Evolutionary conservation across 306 rosid species (phyloP), one percentile per base, ranked within the genome.

Genomic region (Betula pendula): DNA sequence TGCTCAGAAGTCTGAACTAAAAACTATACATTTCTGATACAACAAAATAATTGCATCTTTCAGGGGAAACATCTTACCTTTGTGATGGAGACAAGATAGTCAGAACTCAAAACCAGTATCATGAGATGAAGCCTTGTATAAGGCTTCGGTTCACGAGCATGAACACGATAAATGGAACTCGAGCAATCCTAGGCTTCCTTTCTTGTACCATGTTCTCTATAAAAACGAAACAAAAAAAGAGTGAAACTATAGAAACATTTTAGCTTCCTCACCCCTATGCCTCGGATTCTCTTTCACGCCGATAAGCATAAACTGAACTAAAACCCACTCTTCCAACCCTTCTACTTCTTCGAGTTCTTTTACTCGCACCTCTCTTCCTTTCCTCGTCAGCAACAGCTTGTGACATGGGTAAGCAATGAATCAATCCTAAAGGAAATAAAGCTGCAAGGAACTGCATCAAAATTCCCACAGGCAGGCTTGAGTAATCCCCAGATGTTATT

Each of bases 321-420:
- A 82, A 74, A 47, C 75, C 84, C 49, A 90, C 91, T 84, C 92
- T 89, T 72, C 94, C 98, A 29, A 89, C 83, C 85, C 96, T 85
- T 82, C 96, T 85, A 77, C 72, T 88, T 88, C 87, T 86, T 66
- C 91, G 81, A 13, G 85, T 73, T 82, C 86, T 88, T 81, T 88
- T 88, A 68, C 90, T 90, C 79, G 80, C 62, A 29, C 79, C 81
- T 69, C 68, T 87, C 84, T 82, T 88, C 82, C 68, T 84, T 66
- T 60, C 84, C 86, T 80, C 87, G 83, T 77, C 86, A 9, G 71
- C 71, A 60, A 63, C 70, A 50, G 78, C 66, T 43, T 81, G 85
- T 38, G 88, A 73, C 82, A 56, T 52, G 0, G 98, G 98, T 13
- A 94, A 7, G 44, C 31, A 73, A 74, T 75, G 65, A 47, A 90